These are phyloP conservation scores for Phoma sp. DNA, from an alignment of 2,329 filamentous ascomycete species.

Conservation along the genomic window DNA sequence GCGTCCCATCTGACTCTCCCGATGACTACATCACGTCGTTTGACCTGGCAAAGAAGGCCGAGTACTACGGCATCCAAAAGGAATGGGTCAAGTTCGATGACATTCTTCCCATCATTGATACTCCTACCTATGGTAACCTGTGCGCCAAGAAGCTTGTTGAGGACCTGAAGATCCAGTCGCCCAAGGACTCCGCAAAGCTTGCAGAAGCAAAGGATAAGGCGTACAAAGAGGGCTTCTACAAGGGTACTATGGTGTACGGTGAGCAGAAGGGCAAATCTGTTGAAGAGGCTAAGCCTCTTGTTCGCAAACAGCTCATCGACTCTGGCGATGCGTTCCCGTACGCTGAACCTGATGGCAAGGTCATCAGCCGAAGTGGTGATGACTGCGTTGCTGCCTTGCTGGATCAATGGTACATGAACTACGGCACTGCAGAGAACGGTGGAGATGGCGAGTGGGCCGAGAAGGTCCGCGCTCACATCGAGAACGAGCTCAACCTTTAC, in stretches of 20 bases:
- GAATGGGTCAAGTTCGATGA: slow-evolving; percentile 89
- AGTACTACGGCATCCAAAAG: slow-evolving; percentile 92
- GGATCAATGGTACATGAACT: slow-evolving; percentile 98
- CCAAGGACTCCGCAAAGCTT: slow-evolving; percentile 90
- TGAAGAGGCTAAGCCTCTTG: slow-evolving; percentile 84
- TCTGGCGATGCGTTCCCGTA: slow-evolving; percentile 85
- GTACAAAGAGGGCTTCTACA: slow-evolving; percentile 98
- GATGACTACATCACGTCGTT: slow-evolving; percentile 91
- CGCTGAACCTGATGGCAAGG: slow-evolving; percentile 87
- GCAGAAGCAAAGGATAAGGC: slow-evolving; percentile 94
- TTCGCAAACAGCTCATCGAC: slow-evolving; percentile 78
- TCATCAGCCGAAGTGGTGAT: slow-evolving; percentile 87
- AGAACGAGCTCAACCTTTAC: slow-evolving; percentile 78
- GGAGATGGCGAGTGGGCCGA: slow-evolving; percentile 81
- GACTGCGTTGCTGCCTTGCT: slow-evolving; percentile 92
- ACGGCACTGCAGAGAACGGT: slow-evolving; percentile 71
- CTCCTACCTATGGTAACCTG: slow-evolving; percentile 84
- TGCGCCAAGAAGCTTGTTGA: slow-evolving; percentile 85
- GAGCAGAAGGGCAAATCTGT: slow-evolving; percentile 89
- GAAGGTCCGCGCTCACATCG: slow-evolving; percentile 58
- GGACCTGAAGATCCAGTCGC: slow-evolving; percentile 94
- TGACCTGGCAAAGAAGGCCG: slow-evolving; percentile 92
- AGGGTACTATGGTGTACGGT: slow-evolving; percentile 86
- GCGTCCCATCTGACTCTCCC: slow-evolving; percentile 91
- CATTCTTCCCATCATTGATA: slow-evolving; percentile 78